Evolutionary conservation across 768 basidiomycete species (phyloP), one percentile per base, ranked within the genome.

Genomic region (Mycena belliarum): DNA sequence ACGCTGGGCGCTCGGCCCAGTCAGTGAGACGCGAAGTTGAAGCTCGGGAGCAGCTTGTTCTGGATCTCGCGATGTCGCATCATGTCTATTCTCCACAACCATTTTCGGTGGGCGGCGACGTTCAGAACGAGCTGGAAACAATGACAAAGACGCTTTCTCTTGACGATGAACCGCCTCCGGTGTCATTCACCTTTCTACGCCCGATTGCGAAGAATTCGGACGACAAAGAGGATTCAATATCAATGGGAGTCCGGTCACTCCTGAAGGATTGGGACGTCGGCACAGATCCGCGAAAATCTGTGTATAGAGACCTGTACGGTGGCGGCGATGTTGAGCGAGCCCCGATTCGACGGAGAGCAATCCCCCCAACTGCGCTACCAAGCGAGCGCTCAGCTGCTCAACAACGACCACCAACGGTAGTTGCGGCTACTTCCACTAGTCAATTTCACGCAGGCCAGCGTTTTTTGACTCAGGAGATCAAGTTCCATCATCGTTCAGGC

Each of bases 211-310:
- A 70, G 16, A 64, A 74, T 41, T 64, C 75, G 53, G 66, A 68
- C 44, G 53, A 74, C 10, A 68, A 66, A 12, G 53, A 59, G 38
- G 63, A 70, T 16, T 57, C 62, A 25, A 61, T 78, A 20, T 79
- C 85, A 0, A 69, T 78, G 4, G 87, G 87, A 3, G 84, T 87
- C 11, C 78, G 86, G 26, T 74, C 86, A 21, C 75, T 93, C 38
- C 69, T 93, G 53, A 78, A 80, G 54, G 87, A 88, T 41, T 93
- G 91, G 91, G 76, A 82, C 48, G 58, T 82, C 23, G 84, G 86
- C 14, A 61, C 72, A 3, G 74, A 84, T 68, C 82, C 83, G 4
- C 69, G 74, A 3, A 66, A 76, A 7, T 87, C 83, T 61, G 63
- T 66, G 3, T 88, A 84, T 64, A 68, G 60, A 11, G 85, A 90